Evolutionary conservation across 1,284 basidiomycete species (phyloP), one percentile per base, ranked within the genome.

Genomic region (Cryptococcus sp.): DNA sequence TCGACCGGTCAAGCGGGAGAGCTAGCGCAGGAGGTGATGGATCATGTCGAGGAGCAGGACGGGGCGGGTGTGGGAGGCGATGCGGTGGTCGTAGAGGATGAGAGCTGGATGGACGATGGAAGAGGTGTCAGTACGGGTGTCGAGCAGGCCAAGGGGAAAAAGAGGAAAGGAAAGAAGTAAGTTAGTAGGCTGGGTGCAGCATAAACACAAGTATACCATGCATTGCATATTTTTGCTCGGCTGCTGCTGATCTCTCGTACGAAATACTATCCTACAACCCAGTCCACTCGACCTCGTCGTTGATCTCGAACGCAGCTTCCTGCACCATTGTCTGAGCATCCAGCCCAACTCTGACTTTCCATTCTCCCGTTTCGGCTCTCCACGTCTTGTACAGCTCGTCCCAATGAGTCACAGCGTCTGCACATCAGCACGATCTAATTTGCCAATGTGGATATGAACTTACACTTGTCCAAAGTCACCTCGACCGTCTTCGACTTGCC

Each of bases 141-240:
- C 2, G 54, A 43, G 4, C 71, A 64, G 0, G 69, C 68, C 5
- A 76, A 74, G 25, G 79, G 74, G 28, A 81, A 55, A 38, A 80
- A 76, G 63, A 63, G 54, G 57, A 49, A 85, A 76, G 24, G 83
- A 53, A 45, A 86, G 77, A 37, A 79, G 65, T 53, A 84, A 39
- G 22, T 6, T 4, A 21, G 23, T 39, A 9, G 10, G 19, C 7
- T 14, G 7, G 28, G 28, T 14, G 9, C 7, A 7, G 28, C 14
- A 31, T 31, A 7, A 14, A 14, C 28, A 31, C 14, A 7, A 31
- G 28, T 31, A 31, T 31, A 14, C 28, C n/a, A n/a, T n/a, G n/a
- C n/a, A n/a, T n/a, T n/a, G n/a, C n/a, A n/a, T n/a, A n/a, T n/a
- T n/a, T n/a, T n/a, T n/a, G n/a, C n/a, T n/a, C n/a, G n/a, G n/a